Percentiles rank a stretch among this genome's conserved stretches.
Evolutionary conservation across 2,329 filamentous ascomycete genomes (phyloP).

Genomic region (Sphaerostilbella broomeana): DNA sequence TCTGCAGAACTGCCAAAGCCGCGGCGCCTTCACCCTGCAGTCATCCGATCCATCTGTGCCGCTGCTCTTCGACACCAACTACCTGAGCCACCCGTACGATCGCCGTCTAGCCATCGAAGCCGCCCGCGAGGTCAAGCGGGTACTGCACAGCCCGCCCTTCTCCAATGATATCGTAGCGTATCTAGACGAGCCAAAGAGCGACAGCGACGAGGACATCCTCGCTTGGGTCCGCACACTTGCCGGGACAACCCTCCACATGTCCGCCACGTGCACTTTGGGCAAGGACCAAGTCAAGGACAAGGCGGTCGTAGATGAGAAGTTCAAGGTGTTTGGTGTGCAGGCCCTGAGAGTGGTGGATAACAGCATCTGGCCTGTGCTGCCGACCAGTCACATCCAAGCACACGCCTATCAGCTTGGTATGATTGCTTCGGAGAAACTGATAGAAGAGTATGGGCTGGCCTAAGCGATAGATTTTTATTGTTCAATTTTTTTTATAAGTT

Average conservation of each 20-base stretch:
- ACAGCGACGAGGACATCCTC: conserved; percentile 48
- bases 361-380: conserved; percentile 44
- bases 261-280: conserved; percentile 53
- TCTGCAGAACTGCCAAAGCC: no score
- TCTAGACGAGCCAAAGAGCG: conserved; percentile 37
- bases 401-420: conserved; percentile 39
- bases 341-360: conserved; percentile 46
- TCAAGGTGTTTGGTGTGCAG: conserved; percentile 42
- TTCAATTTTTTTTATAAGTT: no score
- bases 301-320: conserved; percentile 43
- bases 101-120: conserved; percentile 42
- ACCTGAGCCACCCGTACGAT: conserved; percentile 49
- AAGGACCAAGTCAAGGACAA: conserved; percentile 29
- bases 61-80: conserved; percentile 47
- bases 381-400: conserved; percentile 45
- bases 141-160: conserved; percentile 38
- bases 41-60: conserved; percentile 45
- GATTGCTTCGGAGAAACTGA: not conserved
- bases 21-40: conserved; percentile 44
- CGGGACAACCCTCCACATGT: conserved; percentile 48
- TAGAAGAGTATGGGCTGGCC: not conserved
- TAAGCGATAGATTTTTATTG: no score
- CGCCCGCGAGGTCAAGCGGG: conserved; percentile 35
- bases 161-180: conserved; percentile 36
- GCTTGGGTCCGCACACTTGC: conserved; percentile 37